phyloP scores from a whole-genome alignment of 2,329 filamentous ascomycete genomes.

The Exophiala xenobiotica region DNA sequence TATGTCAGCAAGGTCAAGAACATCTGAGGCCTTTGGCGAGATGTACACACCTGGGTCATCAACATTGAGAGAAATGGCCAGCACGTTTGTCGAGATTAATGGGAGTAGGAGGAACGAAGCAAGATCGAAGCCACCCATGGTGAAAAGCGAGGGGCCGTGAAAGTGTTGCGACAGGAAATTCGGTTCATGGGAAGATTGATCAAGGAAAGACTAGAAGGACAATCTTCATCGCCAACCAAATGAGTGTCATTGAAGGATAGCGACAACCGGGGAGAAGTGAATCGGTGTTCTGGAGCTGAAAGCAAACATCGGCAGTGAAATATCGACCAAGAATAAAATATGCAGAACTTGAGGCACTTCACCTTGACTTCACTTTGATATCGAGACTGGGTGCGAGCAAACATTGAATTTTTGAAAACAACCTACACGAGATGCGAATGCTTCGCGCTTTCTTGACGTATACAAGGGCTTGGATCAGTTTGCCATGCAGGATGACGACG shows the following conservation, averaged over 20 bases:
- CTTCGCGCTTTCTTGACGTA: no score
- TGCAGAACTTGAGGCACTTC: no score
- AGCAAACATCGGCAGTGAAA: no score
- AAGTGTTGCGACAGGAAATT: background rate
- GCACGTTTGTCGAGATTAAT: background rate
- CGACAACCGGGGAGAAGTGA: no score
- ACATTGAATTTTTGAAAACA: no score
- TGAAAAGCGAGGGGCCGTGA: background rate
- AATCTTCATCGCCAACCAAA: background rate
- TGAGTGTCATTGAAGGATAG: background rate
- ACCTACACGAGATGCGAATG: no score
- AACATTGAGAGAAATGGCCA: slow-evolving; percentile 34
- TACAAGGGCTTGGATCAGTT: background rate
- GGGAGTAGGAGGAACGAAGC: slow-evolving; percentile 1
- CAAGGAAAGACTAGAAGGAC: background rate
- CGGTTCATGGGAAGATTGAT: background rate
- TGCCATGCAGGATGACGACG: background rate
- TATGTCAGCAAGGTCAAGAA: slow-evolving; percentile 2
- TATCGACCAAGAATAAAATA: no score
- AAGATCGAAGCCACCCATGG: slow-evolving; percentile 8
- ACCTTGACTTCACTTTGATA: no score
- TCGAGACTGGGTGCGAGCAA: no score
- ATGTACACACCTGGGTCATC: slow-evolving; percentile 32
- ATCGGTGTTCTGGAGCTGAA: no score
- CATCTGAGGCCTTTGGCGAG: background rate